These are phyloP conservation scores for Cystofilobasidium capitatum DNA, from an alignment of 768 basidiomycete genomes.

Conservation along the genomic window DNA sequence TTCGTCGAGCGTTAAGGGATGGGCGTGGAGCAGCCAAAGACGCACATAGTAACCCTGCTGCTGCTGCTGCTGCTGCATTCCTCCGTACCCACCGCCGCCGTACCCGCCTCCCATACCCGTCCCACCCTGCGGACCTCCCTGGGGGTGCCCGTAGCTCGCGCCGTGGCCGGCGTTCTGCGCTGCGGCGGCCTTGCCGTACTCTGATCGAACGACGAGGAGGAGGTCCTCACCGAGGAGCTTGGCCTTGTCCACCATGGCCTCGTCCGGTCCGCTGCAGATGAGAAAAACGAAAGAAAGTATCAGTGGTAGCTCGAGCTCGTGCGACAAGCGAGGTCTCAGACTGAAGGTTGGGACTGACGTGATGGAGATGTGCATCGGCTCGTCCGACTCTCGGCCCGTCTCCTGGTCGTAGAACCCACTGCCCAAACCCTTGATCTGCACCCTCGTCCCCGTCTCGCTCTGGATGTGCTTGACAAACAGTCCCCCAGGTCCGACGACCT, in stretches of 20 bases:
- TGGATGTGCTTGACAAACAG: constrained; percentile 98
- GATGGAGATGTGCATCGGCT: constrained; percentile 84
- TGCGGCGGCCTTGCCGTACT: constrained; percentile 71
- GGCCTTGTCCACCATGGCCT: constrained; percentile 73
- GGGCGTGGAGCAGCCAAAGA: background rate
- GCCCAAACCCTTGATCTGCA: constrained; percentile 91
- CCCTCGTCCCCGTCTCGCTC: constrained; percentile 85
- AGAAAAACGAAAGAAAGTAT: no score
- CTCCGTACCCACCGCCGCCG: background rate
- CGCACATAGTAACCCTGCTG: constrained; percentile 13
- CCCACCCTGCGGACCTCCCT: background rate
- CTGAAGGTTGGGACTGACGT: constrained; percentile 52
- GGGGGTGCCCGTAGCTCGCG: constrained; percentile 49
- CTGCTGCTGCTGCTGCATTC: constrained; percentile 10
- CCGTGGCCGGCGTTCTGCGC: constrained; percentile 66
- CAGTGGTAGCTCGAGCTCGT: no score
- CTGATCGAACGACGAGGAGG: constrained; percentile 72
- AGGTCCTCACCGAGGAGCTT: constrained; percentile 82
- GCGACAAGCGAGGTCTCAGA: background rate
- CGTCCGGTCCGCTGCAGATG: constrained; percentile 61
- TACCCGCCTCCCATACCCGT: background rate
- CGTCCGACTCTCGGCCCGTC: constrained; percentile 75
- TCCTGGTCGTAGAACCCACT: constrained; percentile 91
- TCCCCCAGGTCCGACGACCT: constrained; percentile 93
- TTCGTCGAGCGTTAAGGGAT: background rate